Conservation (phyloP, 1,139 yeast genomes). For the Yamadazyma membranifaciens region DNA sequence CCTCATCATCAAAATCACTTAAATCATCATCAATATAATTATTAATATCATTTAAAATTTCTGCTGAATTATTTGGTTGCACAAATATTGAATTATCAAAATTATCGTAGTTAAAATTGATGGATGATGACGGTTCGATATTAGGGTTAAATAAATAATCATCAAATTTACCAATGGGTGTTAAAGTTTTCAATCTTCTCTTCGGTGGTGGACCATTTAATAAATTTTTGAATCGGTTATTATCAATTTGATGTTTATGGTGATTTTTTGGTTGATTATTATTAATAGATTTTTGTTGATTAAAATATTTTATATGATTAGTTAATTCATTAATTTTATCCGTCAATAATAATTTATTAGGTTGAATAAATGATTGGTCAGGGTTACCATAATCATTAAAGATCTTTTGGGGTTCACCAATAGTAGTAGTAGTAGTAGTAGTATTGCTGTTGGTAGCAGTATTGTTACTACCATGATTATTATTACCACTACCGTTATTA, state of each 20-base stretch:
- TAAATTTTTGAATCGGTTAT: not conserved
- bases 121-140: conserved; percentile 43
- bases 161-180: conserved; percentile 24
- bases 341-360: conserved; percentile 13
- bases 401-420: conserved; percentile 11
- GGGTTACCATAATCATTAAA: conserved; percentile 42
- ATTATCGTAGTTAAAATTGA: conserved; percentile 20
- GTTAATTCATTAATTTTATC: conserved; percentile 3
- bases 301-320: not conserved
- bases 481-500: not conserved
- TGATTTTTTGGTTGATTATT: not conserved
- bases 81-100: conserved; percentile 30
- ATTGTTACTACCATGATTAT: not conserved
- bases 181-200: conserved; percentile 36
- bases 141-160: conserved; percentile 42
- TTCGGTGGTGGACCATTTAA: conserved; percentile 16
- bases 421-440: not conserved
- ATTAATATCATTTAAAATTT: conserved; percentile 26
- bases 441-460: not conserved
- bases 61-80: conserved; percentile 17
- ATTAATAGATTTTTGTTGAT: not conserved
- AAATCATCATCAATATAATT: conserved; percentile 38
- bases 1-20: conserved; percentile 37
- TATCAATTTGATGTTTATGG: not conserved
- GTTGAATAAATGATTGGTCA: conserved; percentile 28